phyloP scores from a whole-genome alignment of 192 early-diverging fungal species.

The Coemansia sp. region DNA sequence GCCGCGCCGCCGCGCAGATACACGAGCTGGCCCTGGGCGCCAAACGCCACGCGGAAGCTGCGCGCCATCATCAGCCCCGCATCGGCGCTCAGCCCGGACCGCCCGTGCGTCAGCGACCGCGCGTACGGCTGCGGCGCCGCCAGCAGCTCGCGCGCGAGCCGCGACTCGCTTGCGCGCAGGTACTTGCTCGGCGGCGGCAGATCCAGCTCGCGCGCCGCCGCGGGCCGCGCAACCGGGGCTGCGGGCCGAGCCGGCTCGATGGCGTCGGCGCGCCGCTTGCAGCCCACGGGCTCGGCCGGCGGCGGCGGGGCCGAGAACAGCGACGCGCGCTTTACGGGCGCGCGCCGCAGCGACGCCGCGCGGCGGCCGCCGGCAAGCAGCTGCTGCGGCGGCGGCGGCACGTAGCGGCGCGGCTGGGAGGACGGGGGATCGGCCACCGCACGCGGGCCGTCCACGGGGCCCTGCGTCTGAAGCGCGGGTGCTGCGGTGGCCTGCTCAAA shows the following conservation, averaged over 20 bases:
- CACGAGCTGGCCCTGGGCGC: slow-evolving; percentile 66
- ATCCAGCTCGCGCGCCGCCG: slow-evolving; percentile 22
- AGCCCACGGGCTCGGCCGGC: not conserved
- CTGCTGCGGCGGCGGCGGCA: slow-evolving; percentile 17
- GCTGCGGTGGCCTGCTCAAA: slow-evolving; percentile 47
- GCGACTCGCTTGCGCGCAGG: slow-evolving; percentile 25
- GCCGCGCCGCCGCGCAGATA: slow-evolving; percentile 20
- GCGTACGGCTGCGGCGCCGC: slow-evolving; percentile 24
- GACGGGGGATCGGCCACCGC: slow-evolving; percentile 26
- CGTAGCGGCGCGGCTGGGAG: not conserved
- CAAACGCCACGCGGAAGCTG: slow-evolving; percentile 83
- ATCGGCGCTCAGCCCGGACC: slow-evolving; percentile 57
- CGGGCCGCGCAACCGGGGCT: not conserved
- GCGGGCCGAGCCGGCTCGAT: not conserved
- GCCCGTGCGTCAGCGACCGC: slow-evolving; percentile 38
- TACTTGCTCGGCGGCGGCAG: slow-evolving; percentile 42
- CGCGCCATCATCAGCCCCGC: slow-evolving; percentile 77
- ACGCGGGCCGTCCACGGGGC: slow-evolving; percentile 38
- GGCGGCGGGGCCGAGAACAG: slow-evolving; percentile 23
- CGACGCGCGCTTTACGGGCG: slow-evolving; percentile 42
- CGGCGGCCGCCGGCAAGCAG: slow-evolving; percentile 18
- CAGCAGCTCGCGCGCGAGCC: slow-evolving; percentile 10
- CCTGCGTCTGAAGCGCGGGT: slow-evolving; percentile 18
- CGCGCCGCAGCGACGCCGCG: slow-evolving; percentile 34
- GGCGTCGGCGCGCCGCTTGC: not conserved